Evolutionary conservation across 805 yeast species (phyloP), one percentile per base, ranked within the genome.

Genomic region (Ogataea paraovalis): DNA sequence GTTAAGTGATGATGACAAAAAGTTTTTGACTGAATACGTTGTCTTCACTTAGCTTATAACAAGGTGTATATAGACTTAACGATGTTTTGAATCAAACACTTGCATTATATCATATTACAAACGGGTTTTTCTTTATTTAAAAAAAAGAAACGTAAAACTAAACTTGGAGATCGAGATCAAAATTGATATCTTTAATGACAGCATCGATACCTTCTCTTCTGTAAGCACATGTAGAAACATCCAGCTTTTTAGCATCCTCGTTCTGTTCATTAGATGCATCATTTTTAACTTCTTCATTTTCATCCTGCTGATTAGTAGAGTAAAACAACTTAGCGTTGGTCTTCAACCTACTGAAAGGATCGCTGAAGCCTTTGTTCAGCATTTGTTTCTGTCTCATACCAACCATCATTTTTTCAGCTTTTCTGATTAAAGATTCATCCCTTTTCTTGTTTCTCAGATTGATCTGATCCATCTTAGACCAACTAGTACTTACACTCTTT

Each of bases 291-390:
- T 74, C 73, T 45, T 71, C 73, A 43, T 71, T 70, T 6, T 80
- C 83, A 47, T 78, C 76, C 30, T 70, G 75, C 47, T 79, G 77
- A 4, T 49, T 56, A 46, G 78, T 77, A 48, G 74, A 72, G 60
- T 90, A 89, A 67, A 88, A 92, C 50, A 88, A 80, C 59, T 87
- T 80, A 1, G 97, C 87, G 51, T 82, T 85, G 1, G 98, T 92
- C 64, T 87, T 85, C 61, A 94, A 77, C 65, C 98, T 82, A 55
- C 86, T 80, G 67, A 94, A 94, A 20, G 99, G 98, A 69, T 94
- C 87, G 42, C 55, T 64, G 41, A 61, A 56, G 39, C 56, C 61
- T 19, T 57, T 75, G 79, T 45, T 79, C 73, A 48, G 68, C 68
- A 39, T 57, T 71, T 47, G 74, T 54, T 55, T 63, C 56, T 68